phyloP scores from a whole-genome alignment of 306 rosid species.

The Cucurbita moschata region DNA sequence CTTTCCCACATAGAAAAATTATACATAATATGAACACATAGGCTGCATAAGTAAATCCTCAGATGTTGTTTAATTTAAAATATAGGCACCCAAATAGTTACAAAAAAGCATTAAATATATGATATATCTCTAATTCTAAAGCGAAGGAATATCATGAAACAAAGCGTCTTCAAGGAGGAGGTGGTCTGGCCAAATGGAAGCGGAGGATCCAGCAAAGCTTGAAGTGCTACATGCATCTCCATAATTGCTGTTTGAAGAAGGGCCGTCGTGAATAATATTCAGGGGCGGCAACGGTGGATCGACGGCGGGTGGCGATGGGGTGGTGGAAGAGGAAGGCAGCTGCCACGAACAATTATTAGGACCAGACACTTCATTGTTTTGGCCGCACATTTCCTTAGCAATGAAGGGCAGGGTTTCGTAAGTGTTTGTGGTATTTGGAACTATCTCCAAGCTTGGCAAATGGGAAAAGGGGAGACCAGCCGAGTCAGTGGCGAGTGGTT shows the following conservation, averaged over 20 bases:
- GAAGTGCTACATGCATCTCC: slow-evolving; percentile 32
- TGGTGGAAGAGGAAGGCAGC: slow-evolving; percentile 30
- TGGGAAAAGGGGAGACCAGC: slow-evolving; percentile 22
- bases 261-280: background rate
- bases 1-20: background rate
- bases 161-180: slow-evolving; percentile 46
- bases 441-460: slow-evolving; percentile 31
- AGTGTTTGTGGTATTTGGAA: background rate
- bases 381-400: slow-evolving; percentile 8
- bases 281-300: background rate
- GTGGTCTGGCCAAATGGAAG: slow-evolving; percentile 42
- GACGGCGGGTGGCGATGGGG: slow-evolving; percentile 25
- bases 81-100: background rate
- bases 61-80: background rate
- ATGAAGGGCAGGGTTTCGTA: background rate
- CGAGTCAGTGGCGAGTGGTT: slow-evolving; percentile 10
- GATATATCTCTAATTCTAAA: background rate
- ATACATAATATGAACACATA: background rate
- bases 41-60: background rate
- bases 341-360: slow-evolving; percentile 33
- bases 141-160: slow-evolving; percentile 23
- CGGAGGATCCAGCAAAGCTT: slow-evolving; percentile 21
- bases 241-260: slow-evolving; percentile 10
- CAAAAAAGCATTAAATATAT: background rate
- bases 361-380: slow-evolving; percentile 13